Evolutionary conservation across 2,329 filamentous ascomycete species (phyloP), one percentile per base, ranked within the genome.

Genomic region (Cercospora zeae-maydis): DNA sequence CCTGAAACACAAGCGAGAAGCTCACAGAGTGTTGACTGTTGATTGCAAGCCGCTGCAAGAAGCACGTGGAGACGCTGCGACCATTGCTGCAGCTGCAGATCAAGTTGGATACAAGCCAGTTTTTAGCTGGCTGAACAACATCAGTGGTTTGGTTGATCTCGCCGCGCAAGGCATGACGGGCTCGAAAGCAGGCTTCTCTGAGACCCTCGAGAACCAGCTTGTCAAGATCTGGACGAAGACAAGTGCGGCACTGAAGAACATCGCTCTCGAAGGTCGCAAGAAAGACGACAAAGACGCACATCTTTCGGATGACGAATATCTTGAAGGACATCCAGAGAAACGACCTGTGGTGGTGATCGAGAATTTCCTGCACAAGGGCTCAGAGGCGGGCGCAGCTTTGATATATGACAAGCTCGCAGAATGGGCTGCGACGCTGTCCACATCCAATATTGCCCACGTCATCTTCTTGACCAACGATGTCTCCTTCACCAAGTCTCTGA

Each of bases 1-100:
- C 0, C 81, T 98, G 14, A 86, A 89, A 67, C 86, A 86, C 7
- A 74, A 75, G 60, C 67, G 69, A 11, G 73, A 73, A 52, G 86
- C 89, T 49, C 87, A 86, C 66, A 87, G 96, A 67, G 91, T 93
- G 52, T 80, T 98, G 2, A 81, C 96, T 3, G 85, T 98, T 49
- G 95, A 99, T 77, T 98, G 93, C 80, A 96, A 96, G 75, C 89
- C 90, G 1, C 91, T 98, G 10, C 89, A 93, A 63, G 93, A 98
- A 76, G 92, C 93, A 1, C 86, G 90, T 59, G 93, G 95, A 4
- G 95, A 99, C 73, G 88, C 88, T 7, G 86, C 88, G 2, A 96
- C 91, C 0, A 96, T 99, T 71, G 86, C 86, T 64, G 87, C 89
- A 42, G 87, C 95, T 5, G 95, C 93, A 0, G 79, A 82, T 1